Evolutionary conservation across 306 rosid genomes (phyloP).

Genomic region (Astragalus membranaceus): DNA sequence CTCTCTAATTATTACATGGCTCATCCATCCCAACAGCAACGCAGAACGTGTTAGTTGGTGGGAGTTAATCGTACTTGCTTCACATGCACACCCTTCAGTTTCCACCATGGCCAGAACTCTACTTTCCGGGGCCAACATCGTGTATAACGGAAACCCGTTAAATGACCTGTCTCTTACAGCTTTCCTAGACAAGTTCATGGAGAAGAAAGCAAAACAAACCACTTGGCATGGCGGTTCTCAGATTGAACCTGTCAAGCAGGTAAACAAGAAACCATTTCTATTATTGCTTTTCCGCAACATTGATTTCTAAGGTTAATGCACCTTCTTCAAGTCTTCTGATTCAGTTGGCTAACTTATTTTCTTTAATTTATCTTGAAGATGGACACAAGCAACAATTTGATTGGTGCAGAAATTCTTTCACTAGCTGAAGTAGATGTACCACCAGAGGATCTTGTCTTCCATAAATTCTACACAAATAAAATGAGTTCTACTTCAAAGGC

Average conservation of each 20-base stretch:
- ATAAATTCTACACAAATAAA: slow-evolving; percentile 78
- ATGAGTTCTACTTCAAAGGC: slow-evolving; percentile 54
- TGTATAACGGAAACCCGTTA: slow-evolving; percentile 86
- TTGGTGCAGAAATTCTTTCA: slow-evolving; percentile 73
- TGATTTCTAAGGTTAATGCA: neutral
- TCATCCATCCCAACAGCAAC: slow-evolving; percentile 50
- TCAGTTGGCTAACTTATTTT: slow-evolving; percentile 17
- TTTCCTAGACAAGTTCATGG: slow-evolving; percentile 95
- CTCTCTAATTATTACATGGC: neutral
- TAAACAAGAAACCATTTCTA: slow-evolving; percentile 16
- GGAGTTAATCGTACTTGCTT: slow-evolving; percentile 85
- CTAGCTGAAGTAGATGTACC: slow-evolving; percentile 85
- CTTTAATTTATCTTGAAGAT: slow-evolving; percentile 48
- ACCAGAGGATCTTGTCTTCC: slow-evolving; percentile 93
- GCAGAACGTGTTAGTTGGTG: slow-evolving; percentile 91
- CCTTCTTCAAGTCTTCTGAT: neutral
- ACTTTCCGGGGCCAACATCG: slow-evolving; percentile 84
- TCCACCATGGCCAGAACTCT: slow-evolving; percentile 85
- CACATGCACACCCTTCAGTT: slow-evolving; percentile 90
- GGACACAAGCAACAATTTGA: slow-evolving; percentile 56
- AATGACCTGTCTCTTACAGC: slow-evolving; percentile 73
- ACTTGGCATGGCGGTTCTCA: slow-evolving; percentile 96
- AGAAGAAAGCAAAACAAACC: slow-evolving; percentile 78
- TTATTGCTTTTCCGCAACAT: neutral
- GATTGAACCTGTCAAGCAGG: slow-evolving; percentile 95